Evolutionary conservation across 139 green algal genomes (phyloP).

Genomic region (Eudorina sp.): DNA sequence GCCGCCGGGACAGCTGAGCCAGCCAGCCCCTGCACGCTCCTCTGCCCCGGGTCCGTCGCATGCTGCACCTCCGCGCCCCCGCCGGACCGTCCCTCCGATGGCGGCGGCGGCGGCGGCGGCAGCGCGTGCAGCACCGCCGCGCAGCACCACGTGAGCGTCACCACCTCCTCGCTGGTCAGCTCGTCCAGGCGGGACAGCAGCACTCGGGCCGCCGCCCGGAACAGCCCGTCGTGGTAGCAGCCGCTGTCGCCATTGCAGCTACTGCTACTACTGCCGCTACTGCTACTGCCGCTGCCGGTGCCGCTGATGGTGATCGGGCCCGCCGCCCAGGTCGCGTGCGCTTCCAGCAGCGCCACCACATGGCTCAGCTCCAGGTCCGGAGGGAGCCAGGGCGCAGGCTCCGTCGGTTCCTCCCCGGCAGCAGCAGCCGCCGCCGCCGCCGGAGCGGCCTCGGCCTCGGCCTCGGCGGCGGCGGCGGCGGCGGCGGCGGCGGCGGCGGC

Average conservation of each 20-base stretch:
- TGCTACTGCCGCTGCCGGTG: neutral
- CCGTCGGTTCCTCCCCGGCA: neutral
- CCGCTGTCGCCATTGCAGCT: neutral
- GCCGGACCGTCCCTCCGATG: neutral
- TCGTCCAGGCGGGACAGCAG: neutral
- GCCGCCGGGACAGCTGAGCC: neutral
- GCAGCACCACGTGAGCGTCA: slow-evolving; percentile 22
- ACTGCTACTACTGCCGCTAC: neutral
- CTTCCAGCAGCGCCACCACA: slow-evolving; percentile 33
- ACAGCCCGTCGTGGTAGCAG: slow-evolving; percentile 33
- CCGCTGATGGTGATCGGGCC: neutral
- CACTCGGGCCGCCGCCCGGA: neutral
- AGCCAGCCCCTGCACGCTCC: no score
- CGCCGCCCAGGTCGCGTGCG: neutral
- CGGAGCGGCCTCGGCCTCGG: neutral
- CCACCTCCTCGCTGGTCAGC: slow-evolving; percentile 26
- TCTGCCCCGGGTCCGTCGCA: no score
- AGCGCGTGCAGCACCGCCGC: slow-evolving; percentile 8
- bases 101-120: neutral
- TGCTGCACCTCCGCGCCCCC: no score
- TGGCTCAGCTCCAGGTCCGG: neutral
- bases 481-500: neutral
- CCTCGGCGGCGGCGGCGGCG: neutral
- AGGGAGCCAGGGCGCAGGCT: neutral
- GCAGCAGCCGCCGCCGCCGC: no score